Base-by-base conservation (phyloP, 208 protist species). In the Strigomonas culicis region DNA sequence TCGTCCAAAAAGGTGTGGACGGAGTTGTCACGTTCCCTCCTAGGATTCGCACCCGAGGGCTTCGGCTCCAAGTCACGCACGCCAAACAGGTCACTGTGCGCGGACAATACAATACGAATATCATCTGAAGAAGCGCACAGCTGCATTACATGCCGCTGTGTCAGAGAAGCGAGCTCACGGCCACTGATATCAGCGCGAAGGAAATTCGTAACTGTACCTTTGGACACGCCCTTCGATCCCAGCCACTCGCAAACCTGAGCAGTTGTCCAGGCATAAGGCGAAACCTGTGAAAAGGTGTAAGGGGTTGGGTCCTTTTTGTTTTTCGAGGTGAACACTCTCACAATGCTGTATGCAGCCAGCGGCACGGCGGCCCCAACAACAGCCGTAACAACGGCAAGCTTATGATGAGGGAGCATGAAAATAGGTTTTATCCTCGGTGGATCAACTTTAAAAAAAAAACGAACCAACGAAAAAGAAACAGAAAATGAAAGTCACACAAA, bases 1-100 rank as follows among this genome's bases (percentile, higher is more conserved):
- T 52, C 50, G 22, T 57, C 39, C 8, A 82, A 43, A 41, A 82
- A 82, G 52, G 17, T 25, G 32, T 70, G 7, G 2, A 62, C 25
- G 21, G 59, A 32, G 49, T 53, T 30, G 13, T 25, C 10, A 19
- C 21, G 6, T 24, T 53, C 49, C 21, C 21, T 24, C 10, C 21
- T 30, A 24, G 6, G 6, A 13, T 53, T n/a, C n/a, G n/a, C n/a
- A n/a, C n/a, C n/a, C n/a, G n/a, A n/a, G n/a, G n/a, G n/a, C n/a
- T n/a, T n/a, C n/a, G n/a, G n/a, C n/a, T n/a, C n/a, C n/a, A n/a
- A n/a, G n/a, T n/a, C n/a, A n/a, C n/a, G n/a, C n/a, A n/a, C 27
- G 49, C 52, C 52, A 30, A 58, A 58, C 13, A 58, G n/a, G 17
- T 58, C 52, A 17, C 21, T 6, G 11, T 39, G 28, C 27, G 25